Evolutionary conservation across 1,284 basidiomycete genomes (phyloP).

Genomic region (Marasmius fiardii): DNA sequence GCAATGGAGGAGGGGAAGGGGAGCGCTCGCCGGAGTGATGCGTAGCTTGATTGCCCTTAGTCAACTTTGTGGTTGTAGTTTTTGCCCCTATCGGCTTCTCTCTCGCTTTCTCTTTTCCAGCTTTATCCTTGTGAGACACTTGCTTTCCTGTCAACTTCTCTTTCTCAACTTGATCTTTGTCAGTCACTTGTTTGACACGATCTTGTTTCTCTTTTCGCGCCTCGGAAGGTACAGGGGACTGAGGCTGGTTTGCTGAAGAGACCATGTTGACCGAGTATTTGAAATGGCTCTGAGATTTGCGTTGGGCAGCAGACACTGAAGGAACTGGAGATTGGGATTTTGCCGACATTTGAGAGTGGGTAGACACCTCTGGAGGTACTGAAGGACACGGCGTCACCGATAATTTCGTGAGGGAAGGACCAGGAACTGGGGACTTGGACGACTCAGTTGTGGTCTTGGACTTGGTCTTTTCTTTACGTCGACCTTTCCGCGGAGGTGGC

Average conservation of each 20-base stretch:
- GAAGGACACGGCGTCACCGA: too few species aligned
- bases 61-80: background rate
- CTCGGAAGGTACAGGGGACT: background rate
- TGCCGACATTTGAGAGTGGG: background rate
- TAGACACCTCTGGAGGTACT: background rate
- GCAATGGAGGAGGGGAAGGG: conserved; percentile 20
- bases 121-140: background rate
- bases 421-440: background rate
- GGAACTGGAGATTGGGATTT: background rate
- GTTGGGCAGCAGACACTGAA: background rate
- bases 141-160: too few species aligned
- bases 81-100: conserved; percentile 2
- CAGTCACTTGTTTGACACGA: background rate
- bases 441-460: background rate
- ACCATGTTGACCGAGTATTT: background rate
- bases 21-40: conserved; percentile 7
- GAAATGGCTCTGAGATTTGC: background rate
- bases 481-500: background rate
- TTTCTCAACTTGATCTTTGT: background rate
- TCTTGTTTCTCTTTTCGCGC: background rate
- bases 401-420: background rate
- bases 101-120: conserved; percentile 11
- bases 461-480: background rate
- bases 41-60: background rate
- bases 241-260: background rate